These are phyloP conservation scores for Cinnamomum micranthum DNA, from an alignment of 164 flowering plant genomes.

Conservation along the genomic window DNA sequence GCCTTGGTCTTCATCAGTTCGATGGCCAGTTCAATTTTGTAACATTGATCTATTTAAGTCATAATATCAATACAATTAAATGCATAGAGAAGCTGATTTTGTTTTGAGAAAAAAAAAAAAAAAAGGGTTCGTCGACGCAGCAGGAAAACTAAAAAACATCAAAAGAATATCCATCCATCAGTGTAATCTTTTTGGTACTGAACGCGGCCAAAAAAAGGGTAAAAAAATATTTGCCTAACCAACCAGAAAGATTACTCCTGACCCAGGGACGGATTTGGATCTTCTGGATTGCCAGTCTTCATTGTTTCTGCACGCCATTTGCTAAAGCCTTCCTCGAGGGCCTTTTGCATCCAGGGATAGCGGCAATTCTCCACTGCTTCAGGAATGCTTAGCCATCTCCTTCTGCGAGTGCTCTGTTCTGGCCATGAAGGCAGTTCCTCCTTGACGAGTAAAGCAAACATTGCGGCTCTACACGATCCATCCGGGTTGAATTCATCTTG, in stretches of 20 bases:
- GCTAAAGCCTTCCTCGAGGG: constrained; percentile 41
- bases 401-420: constrained; percentile 48
- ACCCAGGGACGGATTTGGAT: neutral
- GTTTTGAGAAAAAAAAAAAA: no score
- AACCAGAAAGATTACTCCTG: neutral
- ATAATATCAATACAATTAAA: no score
- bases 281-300: neutral
- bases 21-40: no score
- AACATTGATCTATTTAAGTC: no score
- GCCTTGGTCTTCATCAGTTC: no score
- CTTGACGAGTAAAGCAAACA: constrained; percentile 59
- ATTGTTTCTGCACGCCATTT: constrained; percentile 28
- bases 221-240: no score
- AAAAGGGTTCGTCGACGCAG: no score
- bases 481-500: constrained; percentile 65
- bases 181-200: no score
- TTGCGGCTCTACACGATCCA: constrained; percentile 63
- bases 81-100: no score
- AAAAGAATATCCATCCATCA: no score
- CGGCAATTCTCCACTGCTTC: constrained; percentile 52
- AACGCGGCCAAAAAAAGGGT: no score
- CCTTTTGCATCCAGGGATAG: constrained; percentile 68
- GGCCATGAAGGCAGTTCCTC: constrained; percentile 71
- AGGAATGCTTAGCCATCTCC: constrained; percentile 58
- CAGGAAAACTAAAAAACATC: no score